These are phyloP conservation scores for Kodamaea leandrae DNA, from an alignment of 805 yeast genomes.

Conservation along the genomic window DNA sequence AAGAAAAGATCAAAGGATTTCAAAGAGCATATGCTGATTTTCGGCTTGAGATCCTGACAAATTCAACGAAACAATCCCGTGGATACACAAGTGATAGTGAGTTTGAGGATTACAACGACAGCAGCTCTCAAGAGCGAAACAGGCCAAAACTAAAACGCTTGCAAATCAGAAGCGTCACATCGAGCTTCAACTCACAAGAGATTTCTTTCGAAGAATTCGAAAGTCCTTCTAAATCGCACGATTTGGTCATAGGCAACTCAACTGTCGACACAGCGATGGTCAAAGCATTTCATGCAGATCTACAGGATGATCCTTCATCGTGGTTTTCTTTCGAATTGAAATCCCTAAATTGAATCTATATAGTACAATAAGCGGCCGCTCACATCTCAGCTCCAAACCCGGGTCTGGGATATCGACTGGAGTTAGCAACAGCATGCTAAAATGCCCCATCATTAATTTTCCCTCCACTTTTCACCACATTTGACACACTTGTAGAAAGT, in stretches of 20 bases:
- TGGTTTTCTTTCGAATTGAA: conserved; percentile 7
- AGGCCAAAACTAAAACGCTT: neutral
- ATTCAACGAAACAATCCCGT: conserved; percentile 7
- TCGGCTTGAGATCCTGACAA: conserved; percentile 8
- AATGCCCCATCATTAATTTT: conserved; percentile 51
- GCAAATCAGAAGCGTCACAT: neutral
- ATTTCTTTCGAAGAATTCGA: conserved; percentile 3
- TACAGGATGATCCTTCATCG: conserved; percentile 4
- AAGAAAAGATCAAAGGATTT: conserved; percentile 21
- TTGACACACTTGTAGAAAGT: conserved; percentile 93
- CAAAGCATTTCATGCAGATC: neutral
- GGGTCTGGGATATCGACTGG: no score
- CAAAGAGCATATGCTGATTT: conserved; percentile 21
- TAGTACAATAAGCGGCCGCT: conserved; percentile 1
- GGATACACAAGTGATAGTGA: conserved; percentile 10
- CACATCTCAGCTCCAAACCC: neutral
- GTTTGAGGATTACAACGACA: conserved; percentile 1
- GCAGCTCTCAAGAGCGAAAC: neutral
- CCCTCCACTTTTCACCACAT: conserved; percentile 96
- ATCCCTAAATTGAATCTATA: conserved; percentile 3
- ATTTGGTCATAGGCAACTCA: neutral
- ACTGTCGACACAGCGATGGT: neutral
- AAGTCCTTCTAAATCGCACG: neutral
- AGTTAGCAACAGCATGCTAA: neutral
- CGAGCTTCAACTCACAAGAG: conserved; percentile 11